Evolutionary conservation across 257 asterid genomes (phyloP).

Genomic region (Petunia axillaris): DNA sequence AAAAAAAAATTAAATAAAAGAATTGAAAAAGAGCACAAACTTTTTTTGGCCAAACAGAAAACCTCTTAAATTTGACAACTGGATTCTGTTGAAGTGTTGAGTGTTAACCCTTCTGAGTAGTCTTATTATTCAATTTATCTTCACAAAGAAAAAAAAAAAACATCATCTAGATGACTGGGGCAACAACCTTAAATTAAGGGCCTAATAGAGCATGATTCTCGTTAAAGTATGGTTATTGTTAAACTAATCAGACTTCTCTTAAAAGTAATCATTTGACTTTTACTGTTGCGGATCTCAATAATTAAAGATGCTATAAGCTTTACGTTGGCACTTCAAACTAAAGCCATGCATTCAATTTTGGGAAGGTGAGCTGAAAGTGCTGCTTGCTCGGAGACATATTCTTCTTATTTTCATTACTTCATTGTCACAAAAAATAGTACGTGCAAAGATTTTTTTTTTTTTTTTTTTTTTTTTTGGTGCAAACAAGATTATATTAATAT

Average conservation of each 20-base stretch:
- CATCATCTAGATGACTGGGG: constrained; percentile 28
- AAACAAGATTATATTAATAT: no score
- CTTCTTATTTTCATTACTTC: no score
- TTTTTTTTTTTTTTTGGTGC: no score
- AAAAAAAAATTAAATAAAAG: no score
- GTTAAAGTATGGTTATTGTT: background rate
- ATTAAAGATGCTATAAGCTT: background rate
- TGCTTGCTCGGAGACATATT: background rate
- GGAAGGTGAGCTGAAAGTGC: background rate
- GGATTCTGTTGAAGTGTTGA: constrained; percentile 25
- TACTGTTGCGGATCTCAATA: background rate
- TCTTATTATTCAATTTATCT: background rate
- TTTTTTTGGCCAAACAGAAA: background rate
- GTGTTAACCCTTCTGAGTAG: background rate
- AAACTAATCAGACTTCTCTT: background rate
- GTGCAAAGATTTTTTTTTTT: background rate
- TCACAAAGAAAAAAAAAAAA: background rate
- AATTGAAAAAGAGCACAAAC: no score
- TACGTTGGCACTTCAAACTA: background rate
- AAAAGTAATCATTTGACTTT: background rate
- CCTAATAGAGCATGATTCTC: background rate
- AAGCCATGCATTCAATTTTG: background rate
- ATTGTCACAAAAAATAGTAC: background rate
- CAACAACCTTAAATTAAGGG: constrained; percentile 28
- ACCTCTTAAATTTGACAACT: constrained; percentile 46